Base-by-base conservation (phyloP, 2,329 filamentous ascomycete species). In the Tolypocladium endophyticum region DNA sequence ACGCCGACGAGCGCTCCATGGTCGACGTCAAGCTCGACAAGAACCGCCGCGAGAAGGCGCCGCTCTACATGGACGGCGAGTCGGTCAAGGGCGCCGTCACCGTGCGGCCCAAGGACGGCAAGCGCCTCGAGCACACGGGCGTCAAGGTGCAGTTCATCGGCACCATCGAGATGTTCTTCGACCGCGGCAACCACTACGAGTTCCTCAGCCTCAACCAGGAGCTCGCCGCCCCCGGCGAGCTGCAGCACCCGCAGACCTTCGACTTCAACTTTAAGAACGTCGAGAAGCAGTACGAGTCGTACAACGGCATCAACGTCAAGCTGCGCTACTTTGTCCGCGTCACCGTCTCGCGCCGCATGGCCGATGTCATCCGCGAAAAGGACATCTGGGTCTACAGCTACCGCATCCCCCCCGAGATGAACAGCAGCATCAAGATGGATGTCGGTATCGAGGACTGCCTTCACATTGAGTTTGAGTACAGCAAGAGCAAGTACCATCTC, bases 201-300 rank as follows among this genome's bases (percentile, higher is more conserved):
- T 99, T 99, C 77, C 88, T 99, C 61, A 96, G 92, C 41, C 85
- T 97, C 35, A 93, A 94, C 68, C 95, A 97, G 76, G 94, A 99
- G 77, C 87, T 99, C 47, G 94, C 94, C 23, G 92, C 94, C 23
- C 94, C 94, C 2, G 94, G 94, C 74, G 94, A 99, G 79, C 88
- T 99, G 60, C 94, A 97, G 73, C 95, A 99, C 77, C 94, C 94
- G 52, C 94, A 99, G 79, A 97, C 92, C 56, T 97, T 96, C 75
- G 91, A 96, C 67, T 99, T 99, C 85, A 96, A 97, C 80, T 99
- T 99, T 85, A 97, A 97, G 77, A 99, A 97, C 75, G 92, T 99
- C 69, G 94, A 99, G 83, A 99, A 99, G 81, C 92, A 96, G 76
- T 99, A 99, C 82, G 95, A 99, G 78, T 97, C 92, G 65, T 99